Conservation (phyloP, 306 rosid species). For the Pachyrhizus erosus region DNA sequence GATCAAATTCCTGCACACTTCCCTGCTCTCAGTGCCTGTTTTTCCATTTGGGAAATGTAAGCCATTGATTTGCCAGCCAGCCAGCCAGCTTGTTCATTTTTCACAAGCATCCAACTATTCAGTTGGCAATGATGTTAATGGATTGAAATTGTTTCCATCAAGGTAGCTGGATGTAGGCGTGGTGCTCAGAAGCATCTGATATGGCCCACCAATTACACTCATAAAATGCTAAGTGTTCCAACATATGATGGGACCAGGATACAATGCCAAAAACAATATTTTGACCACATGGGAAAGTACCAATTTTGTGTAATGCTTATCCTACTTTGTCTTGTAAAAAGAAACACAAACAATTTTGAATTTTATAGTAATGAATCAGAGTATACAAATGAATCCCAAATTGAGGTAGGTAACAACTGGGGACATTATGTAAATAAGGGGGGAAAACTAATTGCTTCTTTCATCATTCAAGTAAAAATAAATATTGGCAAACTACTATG, state of each 20-base stretch:
- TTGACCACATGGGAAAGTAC: slow-evolving; percentile 33
- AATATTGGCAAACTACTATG: slow-evolving; percentile 40
- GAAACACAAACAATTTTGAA: slow-evolving; percentile 36
- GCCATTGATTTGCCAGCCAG: slow-evolving; percentile 44
- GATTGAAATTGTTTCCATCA: slow-evolving; percentile 45
- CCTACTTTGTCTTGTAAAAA: slow-evolving; percentile 44
- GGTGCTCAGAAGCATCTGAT: slow-evolving; percentile 39
- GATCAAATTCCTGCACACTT: slow-evolving; percentile 41
- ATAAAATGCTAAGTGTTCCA: slow-evolving; percentile 38
- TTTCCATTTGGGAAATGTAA: slow-evolving; percentile 36
- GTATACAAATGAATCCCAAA: slow-evolving; percentile 54
- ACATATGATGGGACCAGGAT: slow-evolving; percentile 42
- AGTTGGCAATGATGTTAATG: slow-evolving; percentile 59
- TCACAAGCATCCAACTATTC: slow-evolving; percentile 45
- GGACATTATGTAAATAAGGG: slow-evolving; percentile 30
- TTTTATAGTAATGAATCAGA: slow-evolving; percentile 53
- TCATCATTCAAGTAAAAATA: slow-evolving; percentile 44
- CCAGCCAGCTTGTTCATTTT: slow-evolving; percentile 47
- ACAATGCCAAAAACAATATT: slow-evolving; percentile 35
- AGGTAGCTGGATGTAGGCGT: slow-evolving; percentile 53
- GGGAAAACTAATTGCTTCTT: slow-evolving; percentile 32
- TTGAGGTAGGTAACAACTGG: slow-evolving; percentile 42
- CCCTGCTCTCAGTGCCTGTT: slow-evolving; percentile 29
- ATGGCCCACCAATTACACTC: slow-evolving; percentile 49
- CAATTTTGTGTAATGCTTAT: slow-evolving; percentile 36